Base-by-base conservation (phyloP, 108 stramenopile genomes). In the Nitzschia sp. region DNA sequence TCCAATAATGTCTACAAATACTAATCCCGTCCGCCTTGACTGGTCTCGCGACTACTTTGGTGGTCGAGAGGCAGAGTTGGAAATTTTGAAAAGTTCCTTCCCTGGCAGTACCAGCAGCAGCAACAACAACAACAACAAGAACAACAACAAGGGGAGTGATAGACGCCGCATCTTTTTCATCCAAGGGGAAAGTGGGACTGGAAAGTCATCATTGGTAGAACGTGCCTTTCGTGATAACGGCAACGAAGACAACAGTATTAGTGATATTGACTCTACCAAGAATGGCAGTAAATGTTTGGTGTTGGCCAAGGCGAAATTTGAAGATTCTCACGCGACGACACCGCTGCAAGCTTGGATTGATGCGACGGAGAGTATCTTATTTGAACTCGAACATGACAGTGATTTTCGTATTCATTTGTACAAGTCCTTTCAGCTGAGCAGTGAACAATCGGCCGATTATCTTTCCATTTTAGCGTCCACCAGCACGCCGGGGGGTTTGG, bases 141-240 rank as follows among this genome's bases (percentile, higher is more conserved):
- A n/a, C 4, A 4, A 11, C 19, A 21, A 50, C 17, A 50, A 50
- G 8, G 19, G 19, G 17, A 21, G 16, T 4, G 13, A 8, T 21
- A 4, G 13, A n/a, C 19, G 48, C 19, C 48, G 48, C 13, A 50
- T 56, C 5, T 56, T 56, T 31, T 56, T 56, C 29, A 56, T 56
- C 13, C 30, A 56, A 56, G 55, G 55, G 13, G 15, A 5, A 4
- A 5, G 26, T 5, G 55, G 55, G 11, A 30, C 30, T 25, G 55
- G 55, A 4, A 56, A 56, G 30, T 28, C n/a, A 5, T 5, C 23
- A 28, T 31, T 56, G 28, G 55, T 56, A 4, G 15, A 31, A 31
- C 23, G 30, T 16, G 28, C 55, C 29, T 31, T 56, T 31, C 21
- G 38, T 41, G n/a, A n/a, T n/a, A n/a, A n/a, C n/a, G n/a, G n/a